phyloP scores from a whole-genome alignment of 164 flowering plant species.

The Vitis amurensis region DNA sequence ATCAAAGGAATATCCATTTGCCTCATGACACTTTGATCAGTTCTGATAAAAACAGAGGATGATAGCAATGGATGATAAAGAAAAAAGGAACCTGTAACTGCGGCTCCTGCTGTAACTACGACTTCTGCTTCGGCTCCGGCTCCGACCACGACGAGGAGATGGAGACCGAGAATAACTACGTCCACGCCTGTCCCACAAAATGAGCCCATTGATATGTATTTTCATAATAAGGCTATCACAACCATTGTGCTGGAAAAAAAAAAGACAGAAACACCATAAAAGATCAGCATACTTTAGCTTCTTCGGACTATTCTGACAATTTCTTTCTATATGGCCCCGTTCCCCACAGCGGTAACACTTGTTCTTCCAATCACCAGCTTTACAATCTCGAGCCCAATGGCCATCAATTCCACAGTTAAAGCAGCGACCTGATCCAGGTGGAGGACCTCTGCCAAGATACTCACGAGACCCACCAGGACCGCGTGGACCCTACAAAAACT shows the following conservation, averaged over 20 bases:
- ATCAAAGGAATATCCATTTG: too few species aligned
- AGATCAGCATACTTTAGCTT: constrained; percentile 43
- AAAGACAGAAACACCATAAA: background rate
- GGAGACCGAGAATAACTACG: constrained; percentile 73
- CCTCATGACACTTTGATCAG: too few species aligned
- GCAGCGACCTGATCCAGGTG: constrained; percentile 97
- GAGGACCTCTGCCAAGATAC: constrained; percentile 80
- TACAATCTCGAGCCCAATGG: constrained; percentile 98
- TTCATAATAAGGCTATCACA: too few species aligned
- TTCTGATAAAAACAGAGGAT: background rate
- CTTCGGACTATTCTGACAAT: constrained; percentile 89
- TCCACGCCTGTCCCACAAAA: constrained; percentile 31
- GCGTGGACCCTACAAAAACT: constrained; percentile 40
- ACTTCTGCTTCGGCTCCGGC: constrained; percentile 39
- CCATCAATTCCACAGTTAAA: constrained; percentile 97
- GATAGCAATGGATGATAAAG: background rate
- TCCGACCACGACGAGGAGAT: constrained; percentile 68
- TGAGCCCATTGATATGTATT: too few species aligned
- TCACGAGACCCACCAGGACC: constrained; percentile 70
- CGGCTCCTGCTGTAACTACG: constrained; percentile 61
- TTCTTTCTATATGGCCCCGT: constrained; percentile 83
- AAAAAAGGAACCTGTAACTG: constrained; percentile 60
- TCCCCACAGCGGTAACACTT: constrained; percentile 96
- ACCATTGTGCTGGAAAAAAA: background rate
- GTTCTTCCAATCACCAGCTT: constrained; percentile 98